These are phyloP conservation scores for Phytophthora syringae DNA, from an alignment of 352 stramenopile species.

Conservation along the genomic window DNA sequence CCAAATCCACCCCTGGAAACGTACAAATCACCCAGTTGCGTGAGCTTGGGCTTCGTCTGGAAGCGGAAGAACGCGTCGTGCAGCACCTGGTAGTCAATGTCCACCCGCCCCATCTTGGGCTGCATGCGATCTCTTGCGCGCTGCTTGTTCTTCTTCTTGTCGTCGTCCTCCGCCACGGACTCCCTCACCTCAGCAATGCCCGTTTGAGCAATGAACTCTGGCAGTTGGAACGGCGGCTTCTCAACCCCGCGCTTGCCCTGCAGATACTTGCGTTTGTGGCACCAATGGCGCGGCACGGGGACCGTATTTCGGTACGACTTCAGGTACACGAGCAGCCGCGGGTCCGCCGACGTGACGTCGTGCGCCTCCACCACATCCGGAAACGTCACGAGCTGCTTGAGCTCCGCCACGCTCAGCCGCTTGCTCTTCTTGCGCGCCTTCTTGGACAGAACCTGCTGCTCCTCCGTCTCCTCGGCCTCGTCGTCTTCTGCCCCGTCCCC, in stretches of 20 bases:
- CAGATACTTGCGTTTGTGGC: slow-evolving; percentile 98
- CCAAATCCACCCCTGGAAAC: slow-evolving; percentile 2
- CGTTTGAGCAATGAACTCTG: slow-evolving; percentile 98
- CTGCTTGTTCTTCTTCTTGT: slow-evolving; percentile 93
- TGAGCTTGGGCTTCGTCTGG: slow-evolving; percentile 97
- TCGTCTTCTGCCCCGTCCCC: slow-evolving; percentile 26
- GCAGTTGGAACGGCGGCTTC: slow-evolving; percentile 95
- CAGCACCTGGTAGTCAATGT: slow-evolving; percentile 98
- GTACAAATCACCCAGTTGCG: slow-evolving; percentile 83
- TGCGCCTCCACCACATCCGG: slow-evolving; percentile 97
- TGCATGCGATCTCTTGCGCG: slow-evolving; percentile 93
- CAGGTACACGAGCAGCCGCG: slow-evolving; percentile 95
- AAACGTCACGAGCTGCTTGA: slow-evolving; percentile 95
- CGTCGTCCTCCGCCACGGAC: slow-evolving; percentile 82
- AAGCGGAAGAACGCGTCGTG: slow-evolving; percentile 99
- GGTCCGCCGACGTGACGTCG: slow-evolving; percentile 96
- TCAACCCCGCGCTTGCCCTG: slow-evolving; percentile 97
- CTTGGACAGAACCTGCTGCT: slow-evolving; percentile 79
- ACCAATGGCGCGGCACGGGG: slow-evolving; percentile 97
- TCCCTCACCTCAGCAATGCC: slow-evolving; percentile 88
- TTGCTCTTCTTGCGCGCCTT: slow-evolving; percentile 95
- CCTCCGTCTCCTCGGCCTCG: slow-evolving; percentile 33
- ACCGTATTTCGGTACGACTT: slow-evolving; percentile 97
- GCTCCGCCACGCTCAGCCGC: slow-evolving; percentile 94
- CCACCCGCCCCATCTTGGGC: slow-evolving; percentile 96